Percentiles rank a stretch among this genome's conserved stretches.
Evolutionary conservation across 108 stramenopile species (phyloP).

Genomic region (Thalassiosira profunda): DNA sequence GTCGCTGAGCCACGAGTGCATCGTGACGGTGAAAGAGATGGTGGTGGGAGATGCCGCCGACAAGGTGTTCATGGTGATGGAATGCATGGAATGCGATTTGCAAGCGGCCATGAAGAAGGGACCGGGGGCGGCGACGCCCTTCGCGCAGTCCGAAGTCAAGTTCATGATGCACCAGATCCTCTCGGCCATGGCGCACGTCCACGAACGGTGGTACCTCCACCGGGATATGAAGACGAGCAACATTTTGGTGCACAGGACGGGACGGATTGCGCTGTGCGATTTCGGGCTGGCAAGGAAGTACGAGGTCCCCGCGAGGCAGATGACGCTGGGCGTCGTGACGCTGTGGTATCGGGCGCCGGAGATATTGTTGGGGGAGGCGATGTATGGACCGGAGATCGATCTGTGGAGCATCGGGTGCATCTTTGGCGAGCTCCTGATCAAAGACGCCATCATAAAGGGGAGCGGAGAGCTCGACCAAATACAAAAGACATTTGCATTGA

Average conservation of each 20-base stretch:
- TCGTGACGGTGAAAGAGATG: constrained; percentile 90
- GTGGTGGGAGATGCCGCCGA: constrained; percentile 71
- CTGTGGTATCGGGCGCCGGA: constrained; percentile 96
- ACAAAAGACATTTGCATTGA: constrained; percentile 91
- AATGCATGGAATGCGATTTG: constrained; percentile 93
- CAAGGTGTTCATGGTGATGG: constrained; percentile 96
- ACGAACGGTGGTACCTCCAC: constrained; percentile 85
- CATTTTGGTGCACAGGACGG: constrained; percentile 82
- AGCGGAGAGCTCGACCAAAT: constrained; percentile 97
- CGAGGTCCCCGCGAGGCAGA: constrained; percentile 59
- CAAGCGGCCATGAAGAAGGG: constrained; percentile 75
- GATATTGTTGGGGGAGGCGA: constrained; percentile 83
- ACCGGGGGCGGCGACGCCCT: constrained; percentile 46
- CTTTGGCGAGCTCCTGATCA: constrained; percentile 95
- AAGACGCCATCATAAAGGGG: constrained; percentile 93
- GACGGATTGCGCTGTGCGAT: constrained; percentile 89
- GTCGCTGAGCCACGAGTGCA: constrained; percentile 82
- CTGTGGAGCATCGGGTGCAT: constrained; percentile 98
- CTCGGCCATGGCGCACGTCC: constrained; percentile 78
- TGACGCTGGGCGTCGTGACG: constrained; percentile 93
- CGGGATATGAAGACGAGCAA: constrained; percentile 95
- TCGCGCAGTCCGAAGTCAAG: constrained; percentile 83
- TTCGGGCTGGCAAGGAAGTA: constrained; percentile 93
- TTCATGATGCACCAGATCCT: constrained; percentile 86
- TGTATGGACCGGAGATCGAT: constrained; percentile 91